Evolutionary conservation across 768 basidiomycete species (phyloP).

Genomic region (Leccinum longicurvipes): DNA sequence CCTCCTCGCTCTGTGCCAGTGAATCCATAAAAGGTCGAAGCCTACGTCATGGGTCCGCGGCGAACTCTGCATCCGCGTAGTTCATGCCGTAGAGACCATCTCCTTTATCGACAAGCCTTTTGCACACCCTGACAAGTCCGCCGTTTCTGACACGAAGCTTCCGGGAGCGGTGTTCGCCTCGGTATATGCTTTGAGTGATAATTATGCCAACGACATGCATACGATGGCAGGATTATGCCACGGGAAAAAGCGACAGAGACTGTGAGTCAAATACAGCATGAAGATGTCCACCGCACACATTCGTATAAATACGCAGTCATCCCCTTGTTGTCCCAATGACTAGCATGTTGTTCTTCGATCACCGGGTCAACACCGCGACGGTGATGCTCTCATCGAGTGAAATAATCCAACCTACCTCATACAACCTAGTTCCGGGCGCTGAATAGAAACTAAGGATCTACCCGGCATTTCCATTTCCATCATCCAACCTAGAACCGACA

Average conservation of each 20-base stretch:
- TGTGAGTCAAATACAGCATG: not conserved
- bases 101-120: no score
- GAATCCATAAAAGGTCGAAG: no score
- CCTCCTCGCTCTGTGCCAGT: no score
- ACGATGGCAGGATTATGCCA: not conserved
- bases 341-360: constrained; percentile 68
- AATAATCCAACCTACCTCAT: constrained; percentile 44
- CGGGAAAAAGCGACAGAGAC: not conserved
- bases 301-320: constrained; percentile 83
- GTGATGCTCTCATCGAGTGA: not conserved
- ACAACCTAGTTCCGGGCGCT: constrained; percentile 79
- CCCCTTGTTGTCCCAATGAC: constrained; percentile 81
- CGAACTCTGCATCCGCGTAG: no score
- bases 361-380: not conserved
- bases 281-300: constrained; percentile 37
- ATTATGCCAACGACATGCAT: no score
- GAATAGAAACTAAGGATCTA: constrained; percentile 75
- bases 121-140: no score
- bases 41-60: no score
- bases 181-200: constrained; percentile 42
- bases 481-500: constrained; percentile 69
- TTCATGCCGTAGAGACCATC: no score
- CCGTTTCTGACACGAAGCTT: constrained; percentile 65
- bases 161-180: constrained; percentile 69
- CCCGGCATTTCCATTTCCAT: constrained; percentile 50